phyloP scores from a whole-genome alignment of 2,329 filamentous ascomycete genomes.

The Fusarium avenaceum region DNA sequence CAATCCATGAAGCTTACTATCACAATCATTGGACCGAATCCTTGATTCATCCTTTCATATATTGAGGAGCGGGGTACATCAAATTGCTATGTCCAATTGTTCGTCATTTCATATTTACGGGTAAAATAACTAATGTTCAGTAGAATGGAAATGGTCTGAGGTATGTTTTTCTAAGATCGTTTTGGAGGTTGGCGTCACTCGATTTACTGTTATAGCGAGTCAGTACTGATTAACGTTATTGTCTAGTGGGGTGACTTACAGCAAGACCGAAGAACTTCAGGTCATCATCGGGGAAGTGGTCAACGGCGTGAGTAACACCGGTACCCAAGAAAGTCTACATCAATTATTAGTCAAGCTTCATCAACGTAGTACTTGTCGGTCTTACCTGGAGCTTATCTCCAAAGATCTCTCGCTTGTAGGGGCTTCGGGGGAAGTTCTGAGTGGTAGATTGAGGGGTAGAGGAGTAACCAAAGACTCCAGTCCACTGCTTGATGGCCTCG shows the following conservation, averaged over 20 bases:
- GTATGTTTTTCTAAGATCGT: background rate
- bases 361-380: fast-evolving
- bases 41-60: background rate
- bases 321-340: constrained; percentile 11
- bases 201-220: background rate
- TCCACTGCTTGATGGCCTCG: constrained; percentile 27
- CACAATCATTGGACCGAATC: fast-evolving
- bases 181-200: background rate
- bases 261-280: constrained; percentile 24
- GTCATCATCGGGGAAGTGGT: constrained; percentile 24
- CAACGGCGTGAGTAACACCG: constrained; percentile 1
- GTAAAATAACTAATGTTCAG: background rate
- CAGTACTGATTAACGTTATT: too few species aligned
- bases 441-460: constrained; percentile 13
- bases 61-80: background rate
- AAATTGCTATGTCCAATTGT: background rate
- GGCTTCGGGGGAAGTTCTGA: constrained; percentile 19
- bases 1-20: background rate
- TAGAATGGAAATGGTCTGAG: background rate
- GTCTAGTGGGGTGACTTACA: background rate
- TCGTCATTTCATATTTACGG: background rate
- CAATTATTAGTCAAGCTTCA: background rate
- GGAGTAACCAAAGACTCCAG: constrained; percentile 22
- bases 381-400: constrained; percentile 23
- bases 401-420: constrained; percentile 20